Conservation (phyloP, 257 asterid genomes). For the Solanum lignicaule region DNA sequence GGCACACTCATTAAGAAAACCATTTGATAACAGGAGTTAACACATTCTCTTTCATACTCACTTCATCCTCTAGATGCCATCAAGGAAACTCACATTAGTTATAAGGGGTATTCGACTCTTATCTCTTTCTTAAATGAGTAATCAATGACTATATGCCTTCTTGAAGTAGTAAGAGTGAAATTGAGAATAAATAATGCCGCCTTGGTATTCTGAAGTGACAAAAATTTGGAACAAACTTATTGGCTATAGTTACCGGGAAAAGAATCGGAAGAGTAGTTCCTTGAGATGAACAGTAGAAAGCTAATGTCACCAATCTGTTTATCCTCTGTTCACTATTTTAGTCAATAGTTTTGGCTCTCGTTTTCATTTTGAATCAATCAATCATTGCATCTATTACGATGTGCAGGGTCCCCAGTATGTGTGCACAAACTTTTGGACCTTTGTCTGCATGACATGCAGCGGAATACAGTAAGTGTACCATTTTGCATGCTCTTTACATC, state of each 20-base stretch:
- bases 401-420: conserved; percentile 97
- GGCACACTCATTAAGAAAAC: not conserved
- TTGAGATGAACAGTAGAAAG: not conserved
- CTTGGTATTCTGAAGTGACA: not conserved
- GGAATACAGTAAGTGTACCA: conserved; percentile 73
- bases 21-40: not conserved
- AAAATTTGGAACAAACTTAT: not conserved
- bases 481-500: not conserved
- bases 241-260: not conserved
- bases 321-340: not conserved
- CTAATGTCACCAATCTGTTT: not conserved
- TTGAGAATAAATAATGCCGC: not conserved
- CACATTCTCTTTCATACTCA: not conserved
- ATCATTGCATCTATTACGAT: conserved; percentile 1
- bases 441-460: conserved; percentile 83
- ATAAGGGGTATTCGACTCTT: not conserved
- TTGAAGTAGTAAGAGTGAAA: not conserved
- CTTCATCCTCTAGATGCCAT: not conserved
- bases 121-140: not conserved
- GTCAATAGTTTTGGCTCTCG: not conserved
- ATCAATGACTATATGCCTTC: not conserved
- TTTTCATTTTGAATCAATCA: not conserved
- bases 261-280: not conserved
- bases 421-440: conserved; percentile 93
- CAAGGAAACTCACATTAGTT: not conserved